A percentile compares a stretch with the other conserved stretches of the same genome.
phyloP scores from a whole-genome alignment of 495 filamentous ascomycete genomes.

The Cetradonia linearis region DNA sequence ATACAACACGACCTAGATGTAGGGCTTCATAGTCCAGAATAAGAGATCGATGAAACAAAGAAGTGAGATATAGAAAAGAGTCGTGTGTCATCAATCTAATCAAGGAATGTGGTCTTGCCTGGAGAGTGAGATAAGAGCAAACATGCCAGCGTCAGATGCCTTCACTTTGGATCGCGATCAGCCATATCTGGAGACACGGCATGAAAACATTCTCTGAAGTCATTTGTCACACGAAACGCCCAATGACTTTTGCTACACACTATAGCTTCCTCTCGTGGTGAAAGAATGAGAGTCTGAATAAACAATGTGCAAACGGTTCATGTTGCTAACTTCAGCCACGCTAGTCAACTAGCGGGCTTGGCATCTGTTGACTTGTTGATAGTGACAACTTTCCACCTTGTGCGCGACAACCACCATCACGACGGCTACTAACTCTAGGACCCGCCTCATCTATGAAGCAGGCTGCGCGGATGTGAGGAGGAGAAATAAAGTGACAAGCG shows the following conservation, averaged over 20 bases:
- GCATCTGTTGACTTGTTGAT: constrained; percentile 14
- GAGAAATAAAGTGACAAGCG: not conserved
- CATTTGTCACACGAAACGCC: not conserved
- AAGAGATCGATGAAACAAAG: not conserved
- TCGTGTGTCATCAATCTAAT: not conserved
- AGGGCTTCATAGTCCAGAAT: not conserved
- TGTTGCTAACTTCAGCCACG: not conserved
- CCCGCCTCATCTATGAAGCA: not conserved
- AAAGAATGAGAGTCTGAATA: not conserved
- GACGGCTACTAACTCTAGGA: constrained; percentile 4
- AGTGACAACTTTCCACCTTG: constrained; percentile 1
- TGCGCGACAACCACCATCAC: constrained; percentile 2
- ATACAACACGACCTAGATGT: not conserved
- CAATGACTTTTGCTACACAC: not conserved
- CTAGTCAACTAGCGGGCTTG: constrained; percentile 4
- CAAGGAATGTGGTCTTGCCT: not conserved
- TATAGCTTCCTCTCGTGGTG: not conserved
- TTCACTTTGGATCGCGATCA: not conserved
- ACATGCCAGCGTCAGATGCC: not conserved
- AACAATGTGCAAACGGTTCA: not conserved
- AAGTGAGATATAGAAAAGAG: not conserved
- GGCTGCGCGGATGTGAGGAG: not conserved
- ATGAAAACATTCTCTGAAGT: not conserved
- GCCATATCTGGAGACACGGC: not conserved
- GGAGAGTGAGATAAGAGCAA: not conserved